These are phyloP conservation scores for Paralagenidium karlingii DNA, from an alignment of 352 stramenopile genomes.

Conservation along the genomic window DNA sequence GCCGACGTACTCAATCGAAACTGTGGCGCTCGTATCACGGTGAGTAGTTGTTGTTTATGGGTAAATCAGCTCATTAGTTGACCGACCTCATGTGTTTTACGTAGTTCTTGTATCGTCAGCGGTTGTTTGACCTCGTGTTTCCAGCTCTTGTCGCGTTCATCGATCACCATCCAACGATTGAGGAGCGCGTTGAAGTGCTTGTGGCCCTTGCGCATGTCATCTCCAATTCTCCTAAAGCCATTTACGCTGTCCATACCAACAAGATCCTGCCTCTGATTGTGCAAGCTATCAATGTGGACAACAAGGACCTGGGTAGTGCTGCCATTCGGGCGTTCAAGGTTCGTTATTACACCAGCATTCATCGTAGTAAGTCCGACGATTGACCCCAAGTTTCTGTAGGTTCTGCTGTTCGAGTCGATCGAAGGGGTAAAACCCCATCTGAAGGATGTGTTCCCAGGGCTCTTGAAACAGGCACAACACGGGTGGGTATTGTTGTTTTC, in stretches of 20 bases:
- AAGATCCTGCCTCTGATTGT: slow-evolving; percentile 80
- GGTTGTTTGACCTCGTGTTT: slow-evolving; percentile 69
- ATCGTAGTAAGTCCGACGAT: background rate
- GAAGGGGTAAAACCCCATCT: slow-evolving; percentile 75
- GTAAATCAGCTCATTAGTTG: background rate
- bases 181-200: slow-evolving; percentile 45
- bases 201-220: slow-evolving; percentile 71
- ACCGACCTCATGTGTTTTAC: background rate
- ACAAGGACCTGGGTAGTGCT: slow-evolving; percentile 56
- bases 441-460: slow-evolving; percentile 69
- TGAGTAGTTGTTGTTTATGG: slow-evolving; percentile 11
- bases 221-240: slow-evolving; percentile 64
- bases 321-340: slow-evolving; percentile 68
- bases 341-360: background rate
- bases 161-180: slow-evolving; percentile 17
- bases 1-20: slow-evolving; percentile 76
- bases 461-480: slow-evolving; percentile 72
- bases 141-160: slow-evolving; percentile 57
- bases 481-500: slow-evolving; percentile 25
- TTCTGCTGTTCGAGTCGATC: slow-evolving; percentile 58
- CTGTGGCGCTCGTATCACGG: slow-evolving; percentile 66
- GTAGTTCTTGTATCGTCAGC: slow-evolving; percentile 70
- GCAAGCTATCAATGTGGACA: slow-evolving; percentile 65
- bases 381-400: no score
- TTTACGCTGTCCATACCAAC: slow-evolving; percentile 56